Evolutionary conservation across 1,139 yeast species (phyloP), one percentile per base, ranked within the genome.

Genomic region (Sugiyamaella novakii): DNA sequence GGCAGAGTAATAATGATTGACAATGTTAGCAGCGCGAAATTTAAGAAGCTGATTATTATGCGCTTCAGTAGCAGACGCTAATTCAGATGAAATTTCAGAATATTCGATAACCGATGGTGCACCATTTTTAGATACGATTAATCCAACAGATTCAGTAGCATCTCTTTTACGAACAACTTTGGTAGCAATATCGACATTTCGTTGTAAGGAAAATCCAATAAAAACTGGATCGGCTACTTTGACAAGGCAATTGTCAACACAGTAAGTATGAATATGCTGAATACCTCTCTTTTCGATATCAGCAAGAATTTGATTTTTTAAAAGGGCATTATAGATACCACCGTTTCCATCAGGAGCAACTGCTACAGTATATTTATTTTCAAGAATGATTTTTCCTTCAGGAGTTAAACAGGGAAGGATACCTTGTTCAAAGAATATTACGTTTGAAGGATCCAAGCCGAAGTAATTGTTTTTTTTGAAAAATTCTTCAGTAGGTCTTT

Each of bases 321-420:
- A 71, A 37, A 94, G 76, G 2, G 97, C 98, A 63, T 82, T 84
- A 72, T 94, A 94, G 51, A 94, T 74, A 1, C 99, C 99, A 50
- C 99, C 99, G 66, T 94, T 94, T 1, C 99, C 99, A 67, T 94
- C 98, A 1, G 99, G 98, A 10, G 97, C 87, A 60, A 87, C 87
- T 30, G 91, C 83, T 41, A 87, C 77, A 41, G 75, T 70, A 41
- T 71, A 63, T 45, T 77, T 72, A 5, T 79, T 66, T 54, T 80
- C 81, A 61, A 89, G 62, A 52, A 91, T 75, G 59, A 94, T 79
- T 63, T 84, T 79, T 29, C 98, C 98, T 28, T 79, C 79, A 45
- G 73, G 62, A 60, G 81, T 79, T 59, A 94, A 81, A 57, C 98
- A 95, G 14, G 99, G 99, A 55, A 94, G 74, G 1, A 94, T 87